These are phyloP conservation scores for Odonthalia washingtoniensis DNA, from an alignment of 31 red algal genomes.

Conservation along the genomic window DNA sequence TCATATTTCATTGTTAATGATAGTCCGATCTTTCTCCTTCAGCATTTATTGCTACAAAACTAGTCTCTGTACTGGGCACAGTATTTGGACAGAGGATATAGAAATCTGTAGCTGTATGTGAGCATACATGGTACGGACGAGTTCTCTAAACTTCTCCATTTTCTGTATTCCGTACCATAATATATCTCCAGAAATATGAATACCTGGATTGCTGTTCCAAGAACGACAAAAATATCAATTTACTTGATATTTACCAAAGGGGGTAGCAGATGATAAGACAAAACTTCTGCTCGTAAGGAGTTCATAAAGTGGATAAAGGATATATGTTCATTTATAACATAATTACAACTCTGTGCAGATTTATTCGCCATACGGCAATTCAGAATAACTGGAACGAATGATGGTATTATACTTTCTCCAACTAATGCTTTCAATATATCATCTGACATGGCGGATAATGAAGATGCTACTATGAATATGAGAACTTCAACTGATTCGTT, in stretches of 20 bases:
- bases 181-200: no score
- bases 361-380: conserved; percentile 2
- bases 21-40: neutral
- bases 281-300: neutral
- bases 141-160: conserved; percentile 18
- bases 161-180: no score
- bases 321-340: neutral
- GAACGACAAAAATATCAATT: conserved; percentile 21
- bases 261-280: neutral
- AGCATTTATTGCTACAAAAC: conserved; percentile 22
- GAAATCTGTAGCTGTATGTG: no score
- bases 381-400: conserved; percentile 10
- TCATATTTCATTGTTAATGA: conserved; percentile 36
- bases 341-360: conserved; percentile 1
- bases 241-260: conserved; percentile 28
- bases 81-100: conserved; percentile 3
- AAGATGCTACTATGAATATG: neutral
- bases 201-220: no score
- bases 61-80: neutral
- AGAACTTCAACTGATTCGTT: no score
- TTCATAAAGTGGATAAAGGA: neutral
- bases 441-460: neutral
- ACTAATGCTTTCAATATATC: neutral
- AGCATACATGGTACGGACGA: neutral
- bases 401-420: no score